Conservation (phyloP, 2,329 filamentous ascomycete genomes). For the Colletotrichum neosansevieriae region DNA sequence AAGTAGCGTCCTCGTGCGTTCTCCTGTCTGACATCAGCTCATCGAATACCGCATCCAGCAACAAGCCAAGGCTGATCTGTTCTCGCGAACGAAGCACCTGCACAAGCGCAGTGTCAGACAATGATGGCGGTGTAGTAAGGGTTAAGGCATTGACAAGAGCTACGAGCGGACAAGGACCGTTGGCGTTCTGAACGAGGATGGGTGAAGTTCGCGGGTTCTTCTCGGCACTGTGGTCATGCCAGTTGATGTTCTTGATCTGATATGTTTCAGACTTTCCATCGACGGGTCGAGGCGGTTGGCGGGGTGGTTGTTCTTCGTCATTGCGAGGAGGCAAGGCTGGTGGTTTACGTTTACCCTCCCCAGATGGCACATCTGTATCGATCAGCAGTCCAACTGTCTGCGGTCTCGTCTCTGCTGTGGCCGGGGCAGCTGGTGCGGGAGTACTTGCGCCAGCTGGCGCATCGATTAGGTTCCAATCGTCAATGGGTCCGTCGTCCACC, state of each 20-base stretch:
- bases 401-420: neutral
- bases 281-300: conserved; percentile 50
- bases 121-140: conserved; percentile 78
- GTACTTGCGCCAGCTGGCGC: neutral
- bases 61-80: conserved; percentile 85
- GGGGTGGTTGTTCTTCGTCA: conserved; percentile 50
- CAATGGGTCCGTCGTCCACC: conserved; percentile 45
- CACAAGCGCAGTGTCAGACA: conserved; percentile 76
- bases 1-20: conserved; percentile 68
- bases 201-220: conserved; percentile 82
- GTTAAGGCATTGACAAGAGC: conserved; percentile 94
- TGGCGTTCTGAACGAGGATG: conserved; percentile 91
- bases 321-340: conserved; percentile 56
- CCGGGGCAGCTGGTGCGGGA: neutral
- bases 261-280: conserved; percentile 80
- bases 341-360: conserved; percentile 19
- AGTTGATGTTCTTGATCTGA: conserved; percentile 90
- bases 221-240: conserved; percentile 74
- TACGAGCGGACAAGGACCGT: conserved; percentile 92
- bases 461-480: conserved; percentile 63
- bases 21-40: conserved; percentile 86
- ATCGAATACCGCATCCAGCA: conserved; percentile 92
- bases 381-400: neutral
- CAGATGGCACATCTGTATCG: neutral
- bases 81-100: conserved; percentile 84